phyloP scores from a whole-genome alignment of 75 land plant genomes.

The Chamaecyparis obtusa region DNA sequence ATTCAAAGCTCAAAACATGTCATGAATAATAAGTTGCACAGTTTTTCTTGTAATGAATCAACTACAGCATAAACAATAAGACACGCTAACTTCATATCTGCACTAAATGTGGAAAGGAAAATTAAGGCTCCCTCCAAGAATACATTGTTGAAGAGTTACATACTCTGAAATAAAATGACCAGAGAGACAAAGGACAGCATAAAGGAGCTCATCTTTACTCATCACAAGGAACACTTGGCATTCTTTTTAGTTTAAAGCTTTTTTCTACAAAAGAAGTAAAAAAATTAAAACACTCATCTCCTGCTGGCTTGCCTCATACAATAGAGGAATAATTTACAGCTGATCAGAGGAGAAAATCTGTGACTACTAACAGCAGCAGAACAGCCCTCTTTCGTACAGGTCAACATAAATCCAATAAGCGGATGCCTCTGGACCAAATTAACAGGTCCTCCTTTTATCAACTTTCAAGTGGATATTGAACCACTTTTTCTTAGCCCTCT shows the following conservation, averaged over 20 bases:
- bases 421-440: neutral
- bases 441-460: conserved; percentile 61
- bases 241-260: neutral
- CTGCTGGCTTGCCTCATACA: neutral
- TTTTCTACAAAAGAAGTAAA: neutral
- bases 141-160: neutral
- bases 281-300: neutral
- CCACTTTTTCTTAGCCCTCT: conserved; percentile 73
- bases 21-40: neutral
- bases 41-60: neutral
- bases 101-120: neutral
- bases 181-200: neutral
- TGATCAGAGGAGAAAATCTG: neutral
- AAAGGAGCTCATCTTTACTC: neutral
- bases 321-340: neutral
- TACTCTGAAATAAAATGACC: neutral
- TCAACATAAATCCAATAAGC: neutral
- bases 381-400: neutral
- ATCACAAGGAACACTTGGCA: neutral
- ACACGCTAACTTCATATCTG: neutral
- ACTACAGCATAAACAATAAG: neutral
- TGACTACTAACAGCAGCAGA: neutral
- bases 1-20: neutral
- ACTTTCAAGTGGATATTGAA: conserved; percentile 68
- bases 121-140: neutral